These are phyloP conservation scores for Plasmodium malariae DNA, from an alignment of 169 alveolate genomes.

Conservation along the genomic window DNA sequence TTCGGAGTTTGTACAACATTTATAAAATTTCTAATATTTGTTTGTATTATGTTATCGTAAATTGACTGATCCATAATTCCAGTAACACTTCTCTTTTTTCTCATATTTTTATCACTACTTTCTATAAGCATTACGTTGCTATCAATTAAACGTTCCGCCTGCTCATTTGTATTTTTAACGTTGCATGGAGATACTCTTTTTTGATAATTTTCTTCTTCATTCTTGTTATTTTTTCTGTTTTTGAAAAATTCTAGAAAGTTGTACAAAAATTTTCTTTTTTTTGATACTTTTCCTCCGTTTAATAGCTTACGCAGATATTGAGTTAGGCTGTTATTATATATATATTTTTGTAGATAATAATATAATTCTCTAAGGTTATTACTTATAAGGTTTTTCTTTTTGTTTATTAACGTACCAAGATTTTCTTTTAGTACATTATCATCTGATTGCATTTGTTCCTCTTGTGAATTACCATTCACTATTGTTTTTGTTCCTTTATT, in stretches of 20 bases:
- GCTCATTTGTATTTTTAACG: not conserved
- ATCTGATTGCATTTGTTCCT: slow-evolving; percentile 10
- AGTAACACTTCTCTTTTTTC: slow-evolving; percentile 41
- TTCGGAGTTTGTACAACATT: slow-evolving; percentile 16
- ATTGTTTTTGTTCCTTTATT: not conserved
- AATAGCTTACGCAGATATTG: slow-evolving; percentile 9
- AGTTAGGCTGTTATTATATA: not conserved
- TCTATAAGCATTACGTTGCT: not conserved
- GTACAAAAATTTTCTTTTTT: not conserved
- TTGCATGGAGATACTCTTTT: not conserved
- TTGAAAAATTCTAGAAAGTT: slow-evolving; percentile 44
- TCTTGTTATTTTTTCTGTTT: slow-evolving; percentile 9
- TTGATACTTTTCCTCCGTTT: slow-evolving; percentile 3
- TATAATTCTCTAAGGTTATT: slow-evolving; percentile 20
- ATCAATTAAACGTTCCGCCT: not conserved
- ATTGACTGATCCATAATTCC: slow-evolving; percentile 6
- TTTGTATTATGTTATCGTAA: slow-evolving; percentile 18
- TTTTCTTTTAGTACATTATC: not conserved
- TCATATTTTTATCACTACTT: not conserved
- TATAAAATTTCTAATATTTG: slow-evolving; percentile 9
- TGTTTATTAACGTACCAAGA: not conserved
- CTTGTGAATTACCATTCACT: not conserved
- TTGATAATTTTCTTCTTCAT: slow-evolving; percentile 14
- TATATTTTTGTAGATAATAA: slow-evolving; percentile 18
- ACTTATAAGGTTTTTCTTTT: not conserved